Conservation (phyloP, 2,329 filamentous ascomycete species). For the Camillea tinctor region DNA sequence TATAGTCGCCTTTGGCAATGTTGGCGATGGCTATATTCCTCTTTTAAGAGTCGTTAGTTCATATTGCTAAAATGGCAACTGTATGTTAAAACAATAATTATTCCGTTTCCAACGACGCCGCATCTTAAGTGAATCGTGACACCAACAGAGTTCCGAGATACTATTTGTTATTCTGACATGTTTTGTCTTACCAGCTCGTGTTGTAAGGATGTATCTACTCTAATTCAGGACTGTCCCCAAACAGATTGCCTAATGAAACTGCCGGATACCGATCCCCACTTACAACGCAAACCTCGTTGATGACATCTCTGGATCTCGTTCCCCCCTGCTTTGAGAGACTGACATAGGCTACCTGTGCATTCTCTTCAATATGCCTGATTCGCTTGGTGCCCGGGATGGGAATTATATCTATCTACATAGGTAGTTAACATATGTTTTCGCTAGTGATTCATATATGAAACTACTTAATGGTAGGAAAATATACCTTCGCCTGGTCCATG, state of each 20-base stretch:
- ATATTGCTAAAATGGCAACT: too few relatives aligned
- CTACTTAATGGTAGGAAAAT: not conserved
- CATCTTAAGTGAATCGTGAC: too few relatives aligned
- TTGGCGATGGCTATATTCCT: too few relatives aligned
- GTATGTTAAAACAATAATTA: too few relatives aligned
- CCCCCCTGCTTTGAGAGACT: constrained; percentile 37
- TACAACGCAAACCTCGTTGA: constrained; percentile 28
- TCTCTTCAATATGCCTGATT: constrained; percentile 33
- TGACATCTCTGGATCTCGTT: constrained; percentile 34
- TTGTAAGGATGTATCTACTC: too few relatives aligned
- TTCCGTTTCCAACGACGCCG: too few relatives aligned
- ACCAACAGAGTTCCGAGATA: too few relatives aligned
- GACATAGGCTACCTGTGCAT: constrained; percentile 33
- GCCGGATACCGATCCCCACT: constrained; percentile 19
- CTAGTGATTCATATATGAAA: not conserved
- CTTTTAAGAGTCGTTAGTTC: too few relatives aligned
- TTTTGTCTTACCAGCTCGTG: too few relatives aligned
- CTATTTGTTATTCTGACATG: too few relatives aligned
- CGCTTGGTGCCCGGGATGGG: constrained; percentile 37
- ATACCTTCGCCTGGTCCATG: constrained; percentile 50
- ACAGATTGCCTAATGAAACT: constrained; percentile 8
- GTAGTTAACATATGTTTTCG: constrained; percentile 43
- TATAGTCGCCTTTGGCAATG: too few relatives aligned
- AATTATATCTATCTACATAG: constrained; percentile 45
- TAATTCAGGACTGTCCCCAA: constrained; percentile 23